These are phyloP conservation scores for Backusella liffmaniae DNA, from an alignment of 192 early-diverging fungal species.

Conservation along the genomic window DNA sequence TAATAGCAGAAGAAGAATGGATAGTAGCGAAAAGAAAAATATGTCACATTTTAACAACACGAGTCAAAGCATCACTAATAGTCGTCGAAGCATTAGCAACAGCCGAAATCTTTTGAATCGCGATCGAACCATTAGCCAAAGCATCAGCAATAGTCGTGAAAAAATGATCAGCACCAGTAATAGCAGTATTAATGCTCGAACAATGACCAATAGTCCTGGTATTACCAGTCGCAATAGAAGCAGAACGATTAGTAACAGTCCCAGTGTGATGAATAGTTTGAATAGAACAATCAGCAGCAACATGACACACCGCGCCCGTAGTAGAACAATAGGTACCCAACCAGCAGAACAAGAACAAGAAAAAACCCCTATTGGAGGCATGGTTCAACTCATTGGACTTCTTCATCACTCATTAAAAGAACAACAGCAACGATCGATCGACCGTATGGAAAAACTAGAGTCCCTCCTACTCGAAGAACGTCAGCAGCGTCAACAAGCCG, in stretches of 20 bases:
- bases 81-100: not conserved
- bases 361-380: slow-evolving; percentile 4
- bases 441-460: slow-evolving; percentile 18
- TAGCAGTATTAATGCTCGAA: not conserved
- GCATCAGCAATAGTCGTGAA: not conserved
- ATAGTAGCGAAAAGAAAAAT: not conserved
- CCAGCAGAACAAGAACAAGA: not conserved
- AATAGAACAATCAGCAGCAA: not conserved
- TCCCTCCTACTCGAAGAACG: slow-evolving; percentile 3
- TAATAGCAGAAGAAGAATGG: not conserved
- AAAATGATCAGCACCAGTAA: not conserved
- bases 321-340: not conserved
- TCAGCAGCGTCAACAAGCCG: not conserved
- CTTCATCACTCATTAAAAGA: slow-evolving; percentile 23
- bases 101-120: not conserved
- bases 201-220: not conserved
- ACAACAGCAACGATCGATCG: slow-evolving; percentile 10
- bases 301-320: not conserved
- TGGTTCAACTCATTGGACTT: slow-evolving; percentile 18
- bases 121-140: not conserved
- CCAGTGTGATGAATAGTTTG: not conserved
- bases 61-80: not conserved
- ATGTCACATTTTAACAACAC: not conserved
- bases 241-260: not conserved
- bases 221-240: not conserved